These are phyloP conservation scores for Microstroma glucosiphilum DNA, from an alignment of 1,284 basidiomycete species.

Conservation along the genomic window DNA sequence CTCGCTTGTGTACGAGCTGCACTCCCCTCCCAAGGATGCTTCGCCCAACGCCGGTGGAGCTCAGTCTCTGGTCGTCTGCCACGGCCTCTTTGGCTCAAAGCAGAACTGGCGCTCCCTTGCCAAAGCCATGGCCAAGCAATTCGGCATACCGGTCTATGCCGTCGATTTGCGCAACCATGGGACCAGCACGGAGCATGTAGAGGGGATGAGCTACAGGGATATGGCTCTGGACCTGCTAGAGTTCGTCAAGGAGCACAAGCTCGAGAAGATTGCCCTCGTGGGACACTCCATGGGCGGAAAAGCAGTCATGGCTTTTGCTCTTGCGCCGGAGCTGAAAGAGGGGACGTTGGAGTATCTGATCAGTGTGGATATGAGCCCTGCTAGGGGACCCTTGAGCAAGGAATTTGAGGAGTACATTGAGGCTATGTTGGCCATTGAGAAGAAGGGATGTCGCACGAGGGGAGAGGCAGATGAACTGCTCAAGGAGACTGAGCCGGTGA, in stretches of 20 bases:
- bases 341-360: constrained; percentile 60
- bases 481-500: constrained; percentile 56
- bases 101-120: constrained; percentile 71
- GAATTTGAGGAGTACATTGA: constrained; percentile 61
- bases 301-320: constrained; percentile 71
- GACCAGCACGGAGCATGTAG: constrained; percentile 62
- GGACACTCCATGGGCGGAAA: constrained; percentile 91
- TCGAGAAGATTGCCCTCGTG: constrained; percentile 62
- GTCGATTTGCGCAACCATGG: constrained; percentile 82
- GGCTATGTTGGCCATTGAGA: constrained; percentile 66
- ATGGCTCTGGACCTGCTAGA: constrained; percentile 68
- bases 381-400: constrained; percentile 59
- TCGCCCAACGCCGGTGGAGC: background rate
- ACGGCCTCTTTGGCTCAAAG: constrained; percentile 59
- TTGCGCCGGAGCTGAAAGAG: constrained; percentile 55
- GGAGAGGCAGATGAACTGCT: constrained; percentile 66
- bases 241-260: constrained; percentile 52
- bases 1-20: background rate
- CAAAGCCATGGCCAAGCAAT: constrained; percentile 60
- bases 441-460: constrained; percentile 57
- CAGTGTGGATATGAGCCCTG: constrained; percentile 73
- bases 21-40: background rate
- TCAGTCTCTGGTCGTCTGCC: constrained; percentile 1
- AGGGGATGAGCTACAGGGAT: constrained; percentile 62
- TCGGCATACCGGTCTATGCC: constrained; percentile 64